A percentile compares a stretch with the other conserved stretches of the same genome.
phyloP scores from a whole-genome alignment of 768 basidiomycete species.

The Rhodotorula toruloides region DNA sequence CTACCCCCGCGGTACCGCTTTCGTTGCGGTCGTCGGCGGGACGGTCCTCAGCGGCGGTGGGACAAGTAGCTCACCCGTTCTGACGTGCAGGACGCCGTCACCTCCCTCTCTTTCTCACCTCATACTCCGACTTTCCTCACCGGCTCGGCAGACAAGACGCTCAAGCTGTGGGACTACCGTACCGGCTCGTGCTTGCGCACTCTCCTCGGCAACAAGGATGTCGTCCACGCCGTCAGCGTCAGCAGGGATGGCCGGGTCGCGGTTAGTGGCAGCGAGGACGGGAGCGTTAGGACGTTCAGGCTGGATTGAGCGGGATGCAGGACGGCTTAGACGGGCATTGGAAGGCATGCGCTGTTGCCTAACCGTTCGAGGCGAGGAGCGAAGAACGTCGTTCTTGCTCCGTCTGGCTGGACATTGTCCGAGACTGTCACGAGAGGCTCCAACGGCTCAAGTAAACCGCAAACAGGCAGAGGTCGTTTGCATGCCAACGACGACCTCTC shows the following conservation, averaged over 20 bases:
- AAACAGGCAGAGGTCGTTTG: too few relatives aligned
- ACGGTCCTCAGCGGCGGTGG: neutral
- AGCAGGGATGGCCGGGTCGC: constrained; percentile 64
- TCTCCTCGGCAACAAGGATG: constrained; percentile 74
- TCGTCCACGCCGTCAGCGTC: constrained; percentile 69
- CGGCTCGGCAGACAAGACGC: constrained; percentile 75
- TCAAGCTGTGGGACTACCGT: constrained; percentile 89
- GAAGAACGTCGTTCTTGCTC: neutral
- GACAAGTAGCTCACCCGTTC: neutral
- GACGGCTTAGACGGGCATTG: too few relatives aligned
- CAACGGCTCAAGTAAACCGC: too few relatives aligned
- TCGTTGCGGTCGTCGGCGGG: neutral
- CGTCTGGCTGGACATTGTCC: neutral
- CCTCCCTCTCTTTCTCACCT: constrained; percentile 68
- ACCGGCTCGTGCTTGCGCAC: constrained; percentile 70
- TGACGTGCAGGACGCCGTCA: constrained; percentile 69
- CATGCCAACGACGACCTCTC: too few relatives aligned
- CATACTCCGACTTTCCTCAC: constrained; percentile 66
- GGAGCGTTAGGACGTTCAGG: constrained; percentile 73
- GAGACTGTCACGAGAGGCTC: neutral
- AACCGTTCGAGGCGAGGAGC: too few relatives aligned
- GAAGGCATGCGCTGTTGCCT: neutral
- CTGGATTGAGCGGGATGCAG: constrained; percentile 2
- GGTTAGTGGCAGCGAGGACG: constrained; percentile 87
- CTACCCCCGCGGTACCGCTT: neutral